Conservation (phyloP, 164 flowering plant species). For the Piper longum region DNA sequence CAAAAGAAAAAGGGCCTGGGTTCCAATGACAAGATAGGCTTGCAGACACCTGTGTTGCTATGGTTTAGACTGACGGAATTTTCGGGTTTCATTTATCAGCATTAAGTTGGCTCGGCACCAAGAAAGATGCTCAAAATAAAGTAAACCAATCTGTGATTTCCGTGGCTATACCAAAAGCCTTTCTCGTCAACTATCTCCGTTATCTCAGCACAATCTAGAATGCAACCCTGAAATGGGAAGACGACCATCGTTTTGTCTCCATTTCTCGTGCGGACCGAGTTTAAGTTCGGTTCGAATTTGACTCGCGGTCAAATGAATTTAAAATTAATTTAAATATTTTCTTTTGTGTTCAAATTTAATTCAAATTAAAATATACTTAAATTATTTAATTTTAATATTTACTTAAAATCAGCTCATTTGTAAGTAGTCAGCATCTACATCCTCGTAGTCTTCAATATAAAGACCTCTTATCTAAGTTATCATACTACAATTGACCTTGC, state of each 20-base stretch:
- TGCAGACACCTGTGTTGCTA: too few relatives aligned
- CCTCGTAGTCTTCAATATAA: too few relatives aligned
- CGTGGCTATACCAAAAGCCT: conserved; percentile 97
- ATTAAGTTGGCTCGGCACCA: neutral
- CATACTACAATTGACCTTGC: conserved; percentile 41
- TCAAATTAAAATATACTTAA: too few relatives aligned
- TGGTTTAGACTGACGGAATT: neutral
- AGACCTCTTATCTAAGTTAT: neutral
- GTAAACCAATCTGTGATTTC: conserved; percentile 60
- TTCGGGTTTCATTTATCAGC: neutral
- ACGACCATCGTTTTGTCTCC: conserved; percentile 5
- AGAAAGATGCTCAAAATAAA: neutral
- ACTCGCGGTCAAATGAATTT: too few relatives aligned
- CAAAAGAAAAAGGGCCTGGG: too few relatives aligned
- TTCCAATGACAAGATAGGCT: too few relatives aligned
- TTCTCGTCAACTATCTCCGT: conserved; percentile 66
- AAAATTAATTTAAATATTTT: too few relatives aligned
- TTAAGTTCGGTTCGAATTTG: too few relatives aligned
- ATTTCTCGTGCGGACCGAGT: neutral
- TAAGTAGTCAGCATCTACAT: too few relatives aligned
- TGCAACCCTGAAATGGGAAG: conserved; percentile 51
- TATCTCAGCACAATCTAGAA: conserved; percentile 90
- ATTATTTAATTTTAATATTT: too few relatives aligned
- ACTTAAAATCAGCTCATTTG: conserved; percentile 95
- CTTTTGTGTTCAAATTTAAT: too few relatives aligned